Base-by-base conservation (phyloP, 2,329 filamentous ascomycete genomes). In the Neonectria neomacrospora region DNA sequence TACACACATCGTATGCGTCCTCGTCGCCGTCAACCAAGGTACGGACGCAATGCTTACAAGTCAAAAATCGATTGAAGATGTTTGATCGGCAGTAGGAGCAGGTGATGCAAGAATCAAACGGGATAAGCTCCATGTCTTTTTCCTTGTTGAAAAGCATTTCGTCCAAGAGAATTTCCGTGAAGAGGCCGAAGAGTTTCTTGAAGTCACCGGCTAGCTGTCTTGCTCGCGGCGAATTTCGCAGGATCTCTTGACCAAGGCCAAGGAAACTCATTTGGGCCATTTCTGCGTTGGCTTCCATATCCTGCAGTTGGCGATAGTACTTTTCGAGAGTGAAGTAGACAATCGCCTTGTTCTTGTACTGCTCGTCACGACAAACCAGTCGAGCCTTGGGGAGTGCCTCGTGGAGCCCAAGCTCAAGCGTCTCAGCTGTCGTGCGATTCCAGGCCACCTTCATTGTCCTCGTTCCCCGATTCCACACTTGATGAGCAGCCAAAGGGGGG, bases 301-400 rank as follows among this genome's bases (percentile, higher is more conserved):
- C 80, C 47, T 77, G 76, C 16, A 92, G 85, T 53, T 88, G 82
- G n/a, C 82, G 81, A 65, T 85, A 82, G 75, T 98, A 98, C 73
- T 94, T 96, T 11, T 90, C 81, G 3, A 98, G 83, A 0, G 94
- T 93, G 75, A 90, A 97, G 77, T 94, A 97, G 47, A 97, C 85
- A 61, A 98, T 97, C 5, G 94, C 93, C 77, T 98, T 98, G 80
- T 97, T 97, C 77, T 98, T 98, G 83, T 99, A 99, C 77, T 98
- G 95, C 76, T 99, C 96, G 70, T 99, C 96, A 39, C 96, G 91
- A 75, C 96, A 98, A 3, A 98, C 95, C 70, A 97, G 87, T 12
- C 94, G 88, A 10, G 94, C 93, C 71, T 94, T 93, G 0, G 94
- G 94, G 3, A 99, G 83, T 1, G 95, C 94, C 80, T 98, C 96